These are phyloP conservation scores for Stereocaulon alpinum DNA, from an alignment of 495 filamentous ascomycete species.

Conservation along the genomic window DNA sequence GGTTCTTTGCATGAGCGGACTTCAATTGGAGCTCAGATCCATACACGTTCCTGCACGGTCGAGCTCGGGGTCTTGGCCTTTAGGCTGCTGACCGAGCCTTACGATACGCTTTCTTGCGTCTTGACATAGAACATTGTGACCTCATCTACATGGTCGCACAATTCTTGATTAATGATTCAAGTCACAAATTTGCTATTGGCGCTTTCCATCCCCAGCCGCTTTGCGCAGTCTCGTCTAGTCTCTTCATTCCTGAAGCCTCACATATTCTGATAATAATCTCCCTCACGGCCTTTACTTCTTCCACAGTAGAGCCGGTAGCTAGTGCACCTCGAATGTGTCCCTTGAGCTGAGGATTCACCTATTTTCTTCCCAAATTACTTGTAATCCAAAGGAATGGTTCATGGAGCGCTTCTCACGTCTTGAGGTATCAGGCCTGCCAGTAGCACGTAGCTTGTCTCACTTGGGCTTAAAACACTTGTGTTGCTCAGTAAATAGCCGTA, in stretches of 20 bases:
- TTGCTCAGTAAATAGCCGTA: constrained; percentile 45
- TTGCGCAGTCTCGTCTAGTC: constrained; percentile 21
- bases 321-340: constrained; percentile 45
- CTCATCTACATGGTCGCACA: constrained; percentile 24
- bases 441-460: constrained; percentile 44
- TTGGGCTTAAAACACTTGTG: constrained; percentile 33
- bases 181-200: constrained; percentile 16
- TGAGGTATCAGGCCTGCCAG: constrained; percentile 48
- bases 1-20: too few species aligned
- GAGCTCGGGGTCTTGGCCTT: too few species aligned
- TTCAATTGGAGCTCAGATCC: too few species aligned
- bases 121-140: background rate
- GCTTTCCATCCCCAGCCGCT: constrained; percentile 36
- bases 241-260: constrained; percentile 37
- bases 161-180: constrained; percentile 15
- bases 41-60: too few species aligned
- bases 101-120: background rate
- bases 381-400: background rate
- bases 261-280: constrained; percentile 40
- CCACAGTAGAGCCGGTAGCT: constrained; percentile 43
- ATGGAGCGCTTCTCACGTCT: constrained; percentile 30
- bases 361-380: background rate
- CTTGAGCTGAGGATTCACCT: constrained; percentile 47
- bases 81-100: too few species aligned
- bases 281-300: constrained; percentile 43